Evolutionary conservation across 176 grass and related monocot species (phyloP).

Genomic region (Bolboschoenus planiculmis): DNA sequence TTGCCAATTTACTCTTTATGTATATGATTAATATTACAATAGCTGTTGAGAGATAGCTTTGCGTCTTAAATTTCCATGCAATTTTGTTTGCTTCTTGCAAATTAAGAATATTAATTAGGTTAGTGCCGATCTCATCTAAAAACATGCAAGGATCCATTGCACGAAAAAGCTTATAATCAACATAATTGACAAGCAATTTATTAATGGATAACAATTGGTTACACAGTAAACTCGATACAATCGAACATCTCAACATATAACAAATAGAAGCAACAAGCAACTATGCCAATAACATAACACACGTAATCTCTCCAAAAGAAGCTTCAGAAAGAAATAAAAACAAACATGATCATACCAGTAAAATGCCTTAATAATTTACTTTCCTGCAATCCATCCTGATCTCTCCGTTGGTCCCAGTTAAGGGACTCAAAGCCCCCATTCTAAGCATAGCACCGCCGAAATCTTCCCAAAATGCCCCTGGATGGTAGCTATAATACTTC

Average conservation of each 20-base stretch:
- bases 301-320: neutral
- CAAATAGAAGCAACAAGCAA: neutral
- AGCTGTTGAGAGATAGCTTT: no score
- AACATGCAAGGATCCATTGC: no score
- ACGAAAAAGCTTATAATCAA: no score
- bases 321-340: neutral
- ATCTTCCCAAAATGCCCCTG: conserved; percentile 49
- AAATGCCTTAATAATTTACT: conserved; percentile 12
- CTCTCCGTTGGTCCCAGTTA: conserved; percentile 23
- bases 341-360: neutral
- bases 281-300: neutral
- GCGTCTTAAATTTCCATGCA: no score
- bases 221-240: neutral
- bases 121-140: no score
- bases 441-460: conserved; percentile 65
- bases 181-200: neutral
- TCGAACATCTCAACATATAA: neutral
- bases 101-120: no score
- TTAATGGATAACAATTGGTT: neutral
- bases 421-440: conserved; percentile 37
- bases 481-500: conserved; percentile 41
- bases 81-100: no score
- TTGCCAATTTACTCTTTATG: no score
- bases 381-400: conserved; percentile 23
- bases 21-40: no score